Conservation (phyloP, 1,284 basidiomycete genomes). For the Tausonia pullulans region DNA sequence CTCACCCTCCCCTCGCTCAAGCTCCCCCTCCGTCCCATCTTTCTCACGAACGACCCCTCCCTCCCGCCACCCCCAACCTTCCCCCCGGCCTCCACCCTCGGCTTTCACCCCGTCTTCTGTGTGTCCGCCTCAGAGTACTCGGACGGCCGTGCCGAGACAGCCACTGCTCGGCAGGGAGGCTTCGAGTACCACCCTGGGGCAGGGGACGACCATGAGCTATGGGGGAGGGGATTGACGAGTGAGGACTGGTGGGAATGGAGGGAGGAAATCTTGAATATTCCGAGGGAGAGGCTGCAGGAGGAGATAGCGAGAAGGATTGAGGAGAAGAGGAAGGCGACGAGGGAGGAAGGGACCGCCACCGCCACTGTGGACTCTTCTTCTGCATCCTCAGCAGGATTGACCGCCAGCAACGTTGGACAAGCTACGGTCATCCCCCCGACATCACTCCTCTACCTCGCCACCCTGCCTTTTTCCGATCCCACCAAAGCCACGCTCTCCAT, state of each 20-base stretch:
- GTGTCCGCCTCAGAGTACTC: slow-evolving; percentile 32
- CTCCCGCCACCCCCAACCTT: slow-evolving; percentile 22
- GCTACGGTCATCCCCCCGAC: neutral
- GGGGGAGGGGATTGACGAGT: slow-evolving; percentile 33
- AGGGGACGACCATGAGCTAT: slow-evolving; percentile 37
- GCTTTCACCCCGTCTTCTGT: slow-evolving; percentile 33
- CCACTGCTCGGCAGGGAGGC: slow-evolving; percentile 27
- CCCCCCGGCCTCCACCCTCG: slow-evolving; percentile 10
- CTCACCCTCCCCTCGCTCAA: slow-evolving; percentile 28
- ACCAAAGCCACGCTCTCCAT: neutral
- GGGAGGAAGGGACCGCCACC: neutral
- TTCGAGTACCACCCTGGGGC: slow-evolving; percentile 36
- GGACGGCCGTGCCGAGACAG: slow-evolving; percentile 16
- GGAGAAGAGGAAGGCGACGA: neutral
- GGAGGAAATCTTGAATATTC: slow-evolving; percentile 21
- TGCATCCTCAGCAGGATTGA: neutral
- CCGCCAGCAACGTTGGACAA: neutral
- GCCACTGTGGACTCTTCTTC: no score
- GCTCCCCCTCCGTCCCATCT: slow-evolving; percentile 34
- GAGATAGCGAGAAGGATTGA: slow-evolving; percentile 25
- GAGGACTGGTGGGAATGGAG: slow-evolving; percentile 28
- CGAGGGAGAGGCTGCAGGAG: slow-evolving; percentile 28
- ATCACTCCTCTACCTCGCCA: neutral
- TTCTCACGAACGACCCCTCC: slow-evolving; percentile 28
- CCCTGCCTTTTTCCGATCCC: neutral